Evolutionary conservation across 1,284 basidiomycete species (phyloP), one percentile per base, ranked within the genome.

Genomic region (Fomitopsis schrenkii): DNA sequence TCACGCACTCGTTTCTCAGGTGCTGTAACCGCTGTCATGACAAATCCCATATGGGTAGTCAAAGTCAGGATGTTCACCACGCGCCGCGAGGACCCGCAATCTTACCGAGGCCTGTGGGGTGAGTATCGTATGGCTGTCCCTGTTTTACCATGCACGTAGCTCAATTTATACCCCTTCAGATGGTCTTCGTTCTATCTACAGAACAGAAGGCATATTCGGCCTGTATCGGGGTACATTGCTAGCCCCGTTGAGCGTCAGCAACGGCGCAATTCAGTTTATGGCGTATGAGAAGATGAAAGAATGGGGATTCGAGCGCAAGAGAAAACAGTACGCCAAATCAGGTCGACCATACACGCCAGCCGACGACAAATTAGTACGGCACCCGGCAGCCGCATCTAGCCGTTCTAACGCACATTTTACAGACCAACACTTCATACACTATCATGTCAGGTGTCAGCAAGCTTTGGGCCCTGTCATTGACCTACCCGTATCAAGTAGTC

Each of bases 1-100:
- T 73, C 60, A 65, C 55, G 60, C 50, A 41, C 42, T 45, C 10
- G 35, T 41, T 62, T 19, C 36, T 17, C 72, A 96, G 94, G 94
- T 76, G 93, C 95, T 7, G 87, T 90, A 36, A 98, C 96, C 2
- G 95, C 97, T 0, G 81, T 98, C 64, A 84, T 98, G 74, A 99
- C 97, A 8, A 99, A 99, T 75, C 97, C 97, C 0, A 88, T 99
- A 68, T 99, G 97, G 97, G 94, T 99, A 12, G 92, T 99, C 63
- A 95, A 98, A 79, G 97, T 98, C 7, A 87, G 97, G 62, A 97
- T 99, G 88, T 99, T 98, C 71, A 95, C 95, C 1, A 93, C 94
- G 0, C 79, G 77, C 5, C 74, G 83, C 28, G 81, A 84, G 60
- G 84, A 87, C 61, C 83, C 90, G 36, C 76, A 74, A 6, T 85